Base-by-base conservation (phyloP, 805 yeast genomes). In the Saccharomyces mikatae region DNA sequence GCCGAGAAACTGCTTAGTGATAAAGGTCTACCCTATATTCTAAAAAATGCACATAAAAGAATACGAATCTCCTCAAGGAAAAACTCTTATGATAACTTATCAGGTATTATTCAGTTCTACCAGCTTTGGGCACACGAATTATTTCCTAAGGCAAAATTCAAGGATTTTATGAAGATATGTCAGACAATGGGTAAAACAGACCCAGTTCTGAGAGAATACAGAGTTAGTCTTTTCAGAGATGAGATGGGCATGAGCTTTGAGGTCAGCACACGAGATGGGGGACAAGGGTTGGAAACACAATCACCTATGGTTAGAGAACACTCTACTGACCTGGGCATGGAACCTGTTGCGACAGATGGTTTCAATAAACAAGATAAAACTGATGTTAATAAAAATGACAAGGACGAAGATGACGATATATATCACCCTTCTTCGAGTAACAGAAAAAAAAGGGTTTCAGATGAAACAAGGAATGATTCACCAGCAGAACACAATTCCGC, bases 61-160 rank as follows among this genome's bases (percentile, higher is more conserved):
- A 65, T 72, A 52, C 68, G 69, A 49, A 74, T 76, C 51, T 63
- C 72, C 36, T 63, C 56, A 47, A 62, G 59, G 29, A 61, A 61
- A 24, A 59, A 55, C 10, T 56, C 57, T 10, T 58, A 62, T 48
- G 68, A 66, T 14, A 69, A 69, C 52, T 58, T 69, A 41, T 53
- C 63, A 1, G 57, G 61, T 27, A 65, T 87, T 6, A 66, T 86
- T 6, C 76, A 76, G 30, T 74, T 78, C 41, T 87, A 85, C 66
- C 89, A 86, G 68, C 62, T 83, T 32, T 87, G 92, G 91, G 89
- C 86, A 0, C 92, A 87, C 66, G 74, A 78, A 24, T 62, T 89
- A 41, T 89, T 79, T 64, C 96, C 97, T 4, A 87, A 86, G 71
- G 89, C 94, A 14, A 83, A 80, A 58, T 87, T 90, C 59, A 74